These are phyloP conservation scores for Salix caprea DNA, from an alignment of 345 rosid genomes.

Conservation along the genomic window DNA sequence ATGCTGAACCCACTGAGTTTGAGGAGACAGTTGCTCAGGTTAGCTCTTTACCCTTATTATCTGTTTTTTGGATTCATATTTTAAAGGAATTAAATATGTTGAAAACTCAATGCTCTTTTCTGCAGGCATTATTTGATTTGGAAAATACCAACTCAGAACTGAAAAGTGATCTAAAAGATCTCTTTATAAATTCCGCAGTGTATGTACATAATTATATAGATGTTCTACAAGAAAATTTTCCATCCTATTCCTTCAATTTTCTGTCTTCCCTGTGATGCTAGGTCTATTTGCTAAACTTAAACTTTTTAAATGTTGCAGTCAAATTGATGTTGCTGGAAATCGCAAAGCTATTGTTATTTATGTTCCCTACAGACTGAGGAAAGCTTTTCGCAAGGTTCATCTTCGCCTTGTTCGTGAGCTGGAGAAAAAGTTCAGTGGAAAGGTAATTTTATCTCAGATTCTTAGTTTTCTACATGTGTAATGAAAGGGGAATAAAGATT, in stretches of 20 bases:
- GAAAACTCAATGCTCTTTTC: not conserved
- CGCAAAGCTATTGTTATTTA: constrained; percentile 68
- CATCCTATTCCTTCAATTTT: not conserved
- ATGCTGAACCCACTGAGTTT: constrained; percentile 70
- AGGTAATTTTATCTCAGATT: constrained; percentile 31
- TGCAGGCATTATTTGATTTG: constrained; percentile 74
- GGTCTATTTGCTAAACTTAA: not conserved
- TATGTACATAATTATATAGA: constrained; percentile 19
- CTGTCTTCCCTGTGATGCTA: not conserved
- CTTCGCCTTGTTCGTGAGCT: constrained; percentile 76
- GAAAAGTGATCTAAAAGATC: constrained; percentile 77
- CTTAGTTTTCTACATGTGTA: not conserved
- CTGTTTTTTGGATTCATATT: not conserved
- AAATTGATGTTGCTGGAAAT: constrained; percentile 54
- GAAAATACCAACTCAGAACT: constrained; percentile 80
- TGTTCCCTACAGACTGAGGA: constrained; percentile 69
- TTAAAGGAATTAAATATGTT: not conserved
- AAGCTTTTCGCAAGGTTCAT: constrained; percentile 54
- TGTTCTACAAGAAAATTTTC: not conserved
- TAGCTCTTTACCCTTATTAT: not conserved
- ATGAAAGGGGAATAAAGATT: not conserved
- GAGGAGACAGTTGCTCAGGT: constrained; percentile 88
- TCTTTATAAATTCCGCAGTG: constrained; percentile 70
- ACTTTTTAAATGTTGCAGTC: constrained; percentile 32
- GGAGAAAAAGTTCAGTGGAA: constrained; percentile 94